Evolutionary conservation across 1,284 basidiomycete genomes (phyloP), one percentile per base, ranked within the genome.

Genomic region (Marasmius oreades): DNA sequence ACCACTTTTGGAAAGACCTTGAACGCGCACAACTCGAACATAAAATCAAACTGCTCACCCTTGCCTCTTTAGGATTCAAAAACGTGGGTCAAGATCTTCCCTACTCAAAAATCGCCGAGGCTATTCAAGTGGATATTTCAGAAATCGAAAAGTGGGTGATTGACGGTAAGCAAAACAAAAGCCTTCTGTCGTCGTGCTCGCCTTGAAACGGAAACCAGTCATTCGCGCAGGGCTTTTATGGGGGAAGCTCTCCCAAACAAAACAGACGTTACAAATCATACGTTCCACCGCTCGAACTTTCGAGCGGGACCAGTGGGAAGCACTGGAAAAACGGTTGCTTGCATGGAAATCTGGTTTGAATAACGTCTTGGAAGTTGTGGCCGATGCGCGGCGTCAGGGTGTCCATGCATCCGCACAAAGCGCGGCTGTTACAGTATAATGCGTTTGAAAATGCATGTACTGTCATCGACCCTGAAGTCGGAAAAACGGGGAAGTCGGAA

Each of bases 111-210:
- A 83, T 96, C 53, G 86, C 90, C 1, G 73, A 82, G 12, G 78
- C 83, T 7, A 73, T 96, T 45, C 80, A 87, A 59, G 81, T 95
- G 11, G 80, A 86, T 37, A 65, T 73, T 23, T 75, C 79, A 28
- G 79, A 93, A 57, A 92, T 97, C 26, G 95, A 97, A 70, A 86
- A 84, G 66, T 96, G 92, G 93, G 87, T 90, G 51, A 96, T 96
- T 64, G 93, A 96, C 71, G 90, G 93, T 94, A 68, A 56, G 77
- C 22, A 67, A 18, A 31, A 57, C 59, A 48, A 24, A n/a, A n/a
- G n/a, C n/a, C n/a, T 46, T 47, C 51, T 55, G 51, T 10, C 26
- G 46, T 51, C 55, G 48, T 55, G 14, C 55, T 28, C 34, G 52
- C 51, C 31, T 22, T 23, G 36, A 12, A 42, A 18, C 26, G 37